Percentiles rank a stretch among this genome's conserved stretches.
phyloP scores from a whole-genome alignment of 176 grass and related monocot species.

The Oryza australiensis region DNA sequence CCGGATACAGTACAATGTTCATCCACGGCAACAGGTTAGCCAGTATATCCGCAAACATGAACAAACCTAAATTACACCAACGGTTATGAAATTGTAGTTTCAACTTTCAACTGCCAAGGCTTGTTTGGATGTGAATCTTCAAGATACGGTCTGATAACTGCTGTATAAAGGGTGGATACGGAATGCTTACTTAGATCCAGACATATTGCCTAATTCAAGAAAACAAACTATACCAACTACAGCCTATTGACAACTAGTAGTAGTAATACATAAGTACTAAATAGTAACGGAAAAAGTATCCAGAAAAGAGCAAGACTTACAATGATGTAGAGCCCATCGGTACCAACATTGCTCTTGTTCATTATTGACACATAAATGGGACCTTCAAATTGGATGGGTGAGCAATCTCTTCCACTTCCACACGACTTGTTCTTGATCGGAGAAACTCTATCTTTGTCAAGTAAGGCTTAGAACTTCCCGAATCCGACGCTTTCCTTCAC shows the following conservation, averaged over 20 bases:
- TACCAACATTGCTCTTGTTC: constrained; percentile 24
- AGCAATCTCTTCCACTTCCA: constrained; percentile 19
- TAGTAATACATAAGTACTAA: background rate
- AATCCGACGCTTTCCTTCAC: background rate
- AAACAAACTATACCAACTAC: too few species aligned
- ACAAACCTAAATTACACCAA: too few species aligned
- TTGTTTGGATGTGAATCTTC: too few species aligned
- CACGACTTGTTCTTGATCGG: background rate
- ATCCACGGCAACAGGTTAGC: background rate
- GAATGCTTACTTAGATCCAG: too few species aligned
- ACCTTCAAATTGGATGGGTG: background rate
- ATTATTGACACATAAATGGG: constrained; percentile 24
- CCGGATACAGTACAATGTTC: background rate
- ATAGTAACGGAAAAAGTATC: background rate
- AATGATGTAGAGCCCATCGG: background rate
- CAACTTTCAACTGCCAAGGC: too few species aligned
- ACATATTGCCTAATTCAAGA: too few species aligned
- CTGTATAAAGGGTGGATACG: too few species aligned
- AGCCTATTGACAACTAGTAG: background rate
- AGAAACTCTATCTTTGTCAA: background rate
- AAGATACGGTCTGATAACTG: too few species aligned
- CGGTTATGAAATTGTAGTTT: too few species aligned
- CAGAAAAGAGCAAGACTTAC: constrained; percentile 6
- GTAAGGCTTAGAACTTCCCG: background rate
- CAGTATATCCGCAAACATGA: background rate